phyloP scores from a whole-genome alignment of 169 alveolate species.

The Cryptosporidium canis region DNA sequence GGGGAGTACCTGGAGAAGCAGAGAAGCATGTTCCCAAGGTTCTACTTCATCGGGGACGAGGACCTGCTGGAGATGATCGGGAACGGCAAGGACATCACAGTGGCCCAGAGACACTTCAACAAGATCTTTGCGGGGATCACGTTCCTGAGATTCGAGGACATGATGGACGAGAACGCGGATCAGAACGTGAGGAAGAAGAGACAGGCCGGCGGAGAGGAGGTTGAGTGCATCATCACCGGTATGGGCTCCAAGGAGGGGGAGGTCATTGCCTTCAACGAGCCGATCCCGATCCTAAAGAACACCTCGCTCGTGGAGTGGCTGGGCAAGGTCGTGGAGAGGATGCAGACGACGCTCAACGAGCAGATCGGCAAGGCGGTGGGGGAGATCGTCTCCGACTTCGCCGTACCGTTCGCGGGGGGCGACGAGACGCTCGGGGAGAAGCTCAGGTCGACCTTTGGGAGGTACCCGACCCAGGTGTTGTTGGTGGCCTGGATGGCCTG shows the following conservation, averaged over 20 bases:
- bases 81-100: conserved; percentile 92
- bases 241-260: conserved; percentile 91
- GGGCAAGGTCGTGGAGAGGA: conserved; percentile 83
- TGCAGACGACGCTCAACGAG: conserved; percentile 84
- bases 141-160: conserved; percentile 83
- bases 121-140: conserved; percentile 99
- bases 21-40: conserved; percentile 97
- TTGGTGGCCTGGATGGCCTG: conserved; percentile 84
- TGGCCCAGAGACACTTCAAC: conserved; percentile 93
- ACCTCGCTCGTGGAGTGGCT: conserved; percentile 91
- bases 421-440: conserved; percentile 17
- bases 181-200: conserved; percentile 81
- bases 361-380: conserved; percentile 84
- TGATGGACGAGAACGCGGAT: conserved; percentile 82
- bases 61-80: conserved; percentile 98
- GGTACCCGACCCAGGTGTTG: conserved; percentile 88
- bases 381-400: conserved; percentile 74
- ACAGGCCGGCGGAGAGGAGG: conserved; percentile 73
- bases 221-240: conserved; percentile 78
- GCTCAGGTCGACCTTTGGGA: conserved; percentile 66
- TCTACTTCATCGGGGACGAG: conserved; percentile 98
- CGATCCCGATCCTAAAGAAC: conserved; percentile 82
- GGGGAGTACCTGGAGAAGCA: conserved; percentile 97
- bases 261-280: conserved; percentile 83
- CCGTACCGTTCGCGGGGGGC: neutral